Evolutionary conservation across 2,329 filamentous ascomycete genomes (phyloP).

Genomic region (Epichloe sp.): DNA sequence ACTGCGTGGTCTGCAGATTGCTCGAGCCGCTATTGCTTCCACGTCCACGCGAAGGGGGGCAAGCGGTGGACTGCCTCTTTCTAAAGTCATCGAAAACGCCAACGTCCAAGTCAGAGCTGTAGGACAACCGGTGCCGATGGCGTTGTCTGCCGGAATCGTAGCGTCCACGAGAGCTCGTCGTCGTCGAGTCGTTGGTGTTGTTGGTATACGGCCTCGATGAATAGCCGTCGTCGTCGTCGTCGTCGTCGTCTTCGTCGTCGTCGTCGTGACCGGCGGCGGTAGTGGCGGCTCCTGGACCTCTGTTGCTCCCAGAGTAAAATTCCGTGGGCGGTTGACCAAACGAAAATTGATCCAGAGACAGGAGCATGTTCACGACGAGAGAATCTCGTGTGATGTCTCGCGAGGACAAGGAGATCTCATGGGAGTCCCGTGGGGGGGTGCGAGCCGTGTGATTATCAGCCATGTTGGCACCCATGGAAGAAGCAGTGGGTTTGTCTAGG

Average conservation of each 20-base stretch:
- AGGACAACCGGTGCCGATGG: slow-evolving; percentile 32
- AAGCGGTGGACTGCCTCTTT: neutral
- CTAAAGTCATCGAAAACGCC: slow-evolving; percentile 35
- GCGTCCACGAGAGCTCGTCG: neutral
- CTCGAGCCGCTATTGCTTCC: slow-evolving; percentile 74
- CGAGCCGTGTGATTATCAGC: slow-evolving; percentile 12
- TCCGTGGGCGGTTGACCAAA: slow-evolving; percentile 28
- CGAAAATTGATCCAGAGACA: slow-evolving; percentile 78
- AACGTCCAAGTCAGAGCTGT: slow-evolving; percentile 48
- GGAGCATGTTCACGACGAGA: slow-evolving; percentile 88
- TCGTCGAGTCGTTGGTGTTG: slow-evolving; percentile 3
- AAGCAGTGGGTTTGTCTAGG: slow-evolving; percentile 12
- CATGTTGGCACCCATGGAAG: slow-evolving; percentile 12
- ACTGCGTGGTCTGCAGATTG: slow-evolving; percentile 44
- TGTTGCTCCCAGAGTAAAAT: slow-evolving; percentile 3
- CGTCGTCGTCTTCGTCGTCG: neutral
- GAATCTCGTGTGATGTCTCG: slow-evolving; percentile 73
- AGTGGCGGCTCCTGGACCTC: slow-evolving; percentile 10
- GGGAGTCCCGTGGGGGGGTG: slow-evolving; percentile 46
- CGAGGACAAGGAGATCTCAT: slow-evolving; percentile 73
- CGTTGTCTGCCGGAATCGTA: neutral
- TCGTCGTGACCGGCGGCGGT: slow-evolving; percentile 5
- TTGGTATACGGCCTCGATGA: slow-evolving; percentile 9
- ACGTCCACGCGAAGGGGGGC: slow-evolving; percentile 36
- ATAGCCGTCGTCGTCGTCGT: neutral